A percentile compares a stretch with the other conserved stretches of the same genome.
Conservation (phyloP, 306 rosid genomes). For the Trichosanthes truncata region DNA sequence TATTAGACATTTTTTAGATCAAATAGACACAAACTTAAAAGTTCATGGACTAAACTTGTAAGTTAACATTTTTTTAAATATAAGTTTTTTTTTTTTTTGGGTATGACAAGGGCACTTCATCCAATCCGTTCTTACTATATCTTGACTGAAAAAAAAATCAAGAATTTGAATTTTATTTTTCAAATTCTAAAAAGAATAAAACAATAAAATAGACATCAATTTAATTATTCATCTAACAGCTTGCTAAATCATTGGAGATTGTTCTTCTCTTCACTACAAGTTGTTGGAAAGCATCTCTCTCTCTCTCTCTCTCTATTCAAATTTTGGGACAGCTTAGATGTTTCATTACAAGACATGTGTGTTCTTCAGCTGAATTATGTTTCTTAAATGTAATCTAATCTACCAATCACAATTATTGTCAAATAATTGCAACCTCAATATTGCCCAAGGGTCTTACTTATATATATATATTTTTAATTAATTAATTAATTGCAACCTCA, state of each 20-base stretch:
- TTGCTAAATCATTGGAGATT: slow-evolving; percentile 2
- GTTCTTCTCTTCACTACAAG: not conserved
- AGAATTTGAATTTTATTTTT: not conserved
- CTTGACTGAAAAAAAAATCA: not conserved
- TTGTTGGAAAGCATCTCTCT: not conserved
- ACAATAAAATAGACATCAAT: not conserved
- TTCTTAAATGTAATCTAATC: not conserved
- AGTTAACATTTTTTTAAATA: no score
- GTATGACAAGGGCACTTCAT: not conserved
- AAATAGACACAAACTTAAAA: no score
- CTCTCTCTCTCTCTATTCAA: not conserved
- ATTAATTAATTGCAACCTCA: not conserved
- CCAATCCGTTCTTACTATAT: not conserved
- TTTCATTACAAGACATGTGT: not conserved
- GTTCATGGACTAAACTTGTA: no score
- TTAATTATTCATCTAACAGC: not conserved
- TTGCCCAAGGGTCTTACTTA: not conserved
- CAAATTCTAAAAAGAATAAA: not conserved
- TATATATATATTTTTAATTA: not conserved
- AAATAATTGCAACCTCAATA: not conserved
- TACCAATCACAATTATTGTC: not conserved
- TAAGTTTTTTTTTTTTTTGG: not conserved
- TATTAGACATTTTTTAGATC: no score
- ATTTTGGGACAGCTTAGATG: not conserved
- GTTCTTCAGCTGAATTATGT: not conserved